Evolutionary conservation across 345 rosid species (phyloP).

Genomic region (Stellera chamaejasme): DNA sequence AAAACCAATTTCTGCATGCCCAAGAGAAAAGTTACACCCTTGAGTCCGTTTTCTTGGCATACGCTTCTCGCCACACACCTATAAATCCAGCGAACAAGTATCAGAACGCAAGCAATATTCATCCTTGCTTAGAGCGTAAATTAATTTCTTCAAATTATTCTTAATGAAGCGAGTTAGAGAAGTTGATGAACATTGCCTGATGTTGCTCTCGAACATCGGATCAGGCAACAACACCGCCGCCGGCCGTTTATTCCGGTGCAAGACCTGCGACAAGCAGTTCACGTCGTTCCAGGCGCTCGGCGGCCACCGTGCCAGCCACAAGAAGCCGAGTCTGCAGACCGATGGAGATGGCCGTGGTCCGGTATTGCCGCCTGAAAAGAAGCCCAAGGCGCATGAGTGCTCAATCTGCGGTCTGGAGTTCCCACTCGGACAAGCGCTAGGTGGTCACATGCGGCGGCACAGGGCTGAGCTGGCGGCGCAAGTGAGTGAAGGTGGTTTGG

Average conservation of each 20-base stretch:
- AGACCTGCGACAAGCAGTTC: conserved; percentile 1
- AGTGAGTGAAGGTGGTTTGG: too few species aligned
- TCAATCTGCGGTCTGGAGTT: conserved; percentile 90
- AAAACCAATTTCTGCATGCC: too few species aligned
- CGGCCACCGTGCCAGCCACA: neutral
- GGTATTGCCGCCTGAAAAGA: neutral
- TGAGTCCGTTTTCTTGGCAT: too few species aligned
- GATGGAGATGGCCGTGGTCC: neutral
- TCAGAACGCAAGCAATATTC: too few species aligned
- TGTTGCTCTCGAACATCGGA: neutral
- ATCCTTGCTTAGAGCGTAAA: too few species aligned
- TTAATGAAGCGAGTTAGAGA: too few species aligned
- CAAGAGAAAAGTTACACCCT: too few species aligned
- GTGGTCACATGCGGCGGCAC: conserved; percentile 99
- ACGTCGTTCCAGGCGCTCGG: conserved; percentile 1
- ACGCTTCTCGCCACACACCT: too few species aligned
- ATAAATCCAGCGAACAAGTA: too few species aligned
- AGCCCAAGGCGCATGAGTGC: conserved; percentile 3
- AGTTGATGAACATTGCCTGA: neutral
- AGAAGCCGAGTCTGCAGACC: neutral
- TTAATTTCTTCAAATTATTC: too few species aligned
- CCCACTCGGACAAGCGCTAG: conserved; percentile 89
- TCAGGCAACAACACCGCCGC: neutral
- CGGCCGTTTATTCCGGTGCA: neutral
- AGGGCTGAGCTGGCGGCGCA: conserved; percentile 17